Percentiles rank a stretch among this genome's conserved stretches.
Evolutionary conservation across 768 basidiomycete species (phyloP).

Genomic region (Phanerochaete carnosa): DNA sequence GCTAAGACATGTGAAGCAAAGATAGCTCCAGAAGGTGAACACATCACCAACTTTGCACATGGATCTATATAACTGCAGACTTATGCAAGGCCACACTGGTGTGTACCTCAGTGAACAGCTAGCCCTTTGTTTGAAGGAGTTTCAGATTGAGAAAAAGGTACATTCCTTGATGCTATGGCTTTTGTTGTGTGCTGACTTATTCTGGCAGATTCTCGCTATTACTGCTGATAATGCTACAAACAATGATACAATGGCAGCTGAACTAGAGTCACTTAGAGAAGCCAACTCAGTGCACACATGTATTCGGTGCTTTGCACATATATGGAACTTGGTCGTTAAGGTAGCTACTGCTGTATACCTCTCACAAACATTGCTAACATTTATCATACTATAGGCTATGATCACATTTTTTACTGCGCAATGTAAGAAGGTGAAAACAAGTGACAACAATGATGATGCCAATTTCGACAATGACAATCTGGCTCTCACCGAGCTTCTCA

Average conservation of each 20-base stretch:
- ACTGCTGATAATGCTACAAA: slow-evolving; percentile 36
- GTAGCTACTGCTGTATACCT: not conserved
- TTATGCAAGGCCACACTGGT: slow-evolving; percentile 1
- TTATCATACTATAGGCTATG: slow-evolving; percentile 18
- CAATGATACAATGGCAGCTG: slow-evolving; percentile 30
- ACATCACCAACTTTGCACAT: no score
- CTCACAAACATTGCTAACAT: no score
- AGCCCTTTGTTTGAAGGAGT: not conserved
- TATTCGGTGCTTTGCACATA: slow-evolving; percentile 29
- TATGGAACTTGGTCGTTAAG: slow-evolving; percentile 31
- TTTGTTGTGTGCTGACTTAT: not conserved
- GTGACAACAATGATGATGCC: slow-evolving; percentile 7
- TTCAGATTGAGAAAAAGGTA: not conserved
- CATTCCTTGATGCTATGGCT: not conserved
- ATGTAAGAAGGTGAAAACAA: not conserved
- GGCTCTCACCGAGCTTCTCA: not conserved
- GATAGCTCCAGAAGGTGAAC: no score
- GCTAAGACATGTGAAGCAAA: no score
- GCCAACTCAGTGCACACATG: not conserved
- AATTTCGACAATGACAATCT: not conserved
- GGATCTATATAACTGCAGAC: no score
- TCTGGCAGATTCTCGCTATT: slow-evolving; percentile 11
- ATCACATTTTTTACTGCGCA: slow-evolving; percentile 17
- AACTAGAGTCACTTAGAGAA: not conserved
- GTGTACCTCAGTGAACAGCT: not conserved